phyloP scores from a whole-genome alignment of 192 early-diverging fungal genomes.

The Gamsiella multidivaricata region DNA sequence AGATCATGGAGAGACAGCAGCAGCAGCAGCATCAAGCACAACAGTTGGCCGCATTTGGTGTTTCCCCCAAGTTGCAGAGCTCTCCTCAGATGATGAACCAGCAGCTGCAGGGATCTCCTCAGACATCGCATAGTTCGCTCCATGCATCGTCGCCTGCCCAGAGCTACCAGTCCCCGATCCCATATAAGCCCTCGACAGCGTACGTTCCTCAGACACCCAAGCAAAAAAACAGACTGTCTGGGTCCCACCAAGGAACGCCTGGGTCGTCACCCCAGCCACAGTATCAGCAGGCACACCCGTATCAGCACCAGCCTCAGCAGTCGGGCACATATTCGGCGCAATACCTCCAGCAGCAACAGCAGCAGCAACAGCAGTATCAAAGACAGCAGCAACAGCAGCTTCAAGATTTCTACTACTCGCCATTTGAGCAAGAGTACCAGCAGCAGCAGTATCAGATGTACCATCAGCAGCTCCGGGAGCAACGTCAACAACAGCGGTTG shows the following conservation, averaged over 20 bases:
- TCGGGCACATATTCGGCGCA: conserved; percentile 28
- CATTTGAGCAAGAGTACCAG: conserved; percentile 45
- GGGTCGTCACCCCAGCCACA: conserved; percentile 29
- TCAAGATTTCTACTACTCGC: conserved; percentile 48
- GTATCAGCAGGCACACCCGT: conserved; percentile 26
- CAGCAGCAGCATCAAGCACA: conserved; percentile 26
- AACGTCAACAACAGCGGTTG: conserved; percentile 27
- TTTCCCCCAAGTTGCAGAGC: conserved; percentile 30
- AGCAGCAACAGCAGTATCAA: conserved; percentile 34
- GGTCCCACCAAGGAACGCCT: conserved; percentile 24
- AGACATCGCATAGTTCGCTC: conserved; percentile 10
- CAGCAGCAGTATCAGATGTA: conserved; percentile 48
- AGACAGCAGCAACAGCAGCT: conserved; percentile 46
- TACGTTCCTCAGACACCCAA: conserved; percentile 44
- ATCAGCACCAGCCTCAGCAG: conserved; percentile 22
- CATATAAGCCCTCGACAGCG: conserved; percentile 31
- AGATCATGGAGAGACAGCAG: conserved; percentile 23
- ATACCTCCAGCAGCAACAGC: conserved; percentile 33
- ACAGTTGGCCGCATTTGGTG: conserved; percentile 15
- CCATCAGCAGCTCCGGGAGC: conserved; percentile 40
- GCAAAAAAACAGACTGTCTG: conserved; percentile 46
- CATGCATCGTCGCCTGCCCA: conserved; percentile 13
- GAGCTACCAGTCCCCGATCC: conserved; percentile 25
- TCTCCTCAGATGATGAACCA: conserved; percentile 35
- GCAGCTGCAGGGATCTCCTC: conserved; percentile 22